A percentile compares a stretch with the other conserved stretches of the same genome.
phyloP scores from a whole-genome alignment of 148 eudicot genomes.

The Camellia japonica region DNA sequence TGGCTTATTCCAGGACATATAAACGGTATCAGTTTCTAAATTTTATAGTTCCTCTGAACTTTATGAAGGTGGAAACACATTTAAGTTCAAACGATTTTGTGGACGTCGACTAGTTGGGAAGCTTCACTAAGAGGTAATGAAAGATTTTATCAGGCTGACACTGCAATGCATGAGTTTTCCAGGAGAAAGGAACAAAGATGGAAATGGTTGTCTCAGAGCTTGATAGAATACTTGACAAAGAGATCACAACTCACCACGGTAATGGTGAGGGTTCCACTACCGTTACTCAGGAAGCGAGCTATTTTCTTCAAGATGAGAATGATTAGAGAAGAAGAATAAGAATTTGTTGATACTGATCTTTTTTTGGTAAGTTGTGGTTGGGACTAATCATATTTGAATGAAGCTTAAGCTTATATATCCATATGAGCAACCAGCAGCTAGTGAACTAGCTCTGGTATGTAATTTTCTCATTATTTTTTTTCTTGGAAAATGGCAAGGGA shows the following conservation, averaged over 20 bases:
- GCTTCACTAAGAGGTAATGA: conserved; percentile 44
- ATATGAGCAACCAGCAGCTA: background rate
- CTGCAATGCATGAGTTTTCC: conserved; percentile 43
- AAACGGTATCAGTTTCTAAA: background rate
- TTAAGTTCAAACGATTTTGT: conserved; percentile 33
- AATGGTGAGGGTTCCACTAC: conserved; percentile 35
- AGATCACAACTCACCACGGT: conserved; percentile 41
- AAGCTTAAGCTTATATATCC: background rate
- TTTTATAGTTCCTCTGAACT: background rate
- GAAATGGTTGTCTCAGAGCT: conserved; percentile 35
- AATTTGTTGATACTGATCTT: background rate
- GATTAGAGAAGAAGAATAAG: background rate
- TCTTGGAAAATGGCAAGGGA: background rate
- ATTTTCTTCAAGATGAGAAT: conserved; percentile 20
- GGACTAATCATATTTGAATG: background rate
- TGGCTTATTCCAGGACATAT: background rate
- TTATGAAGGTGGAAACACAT: conserved; percentile 26
- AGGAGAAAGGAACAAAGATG: conserved; percentile 38
- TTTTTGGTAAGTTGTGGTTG: no score
- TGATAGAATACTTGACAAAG: conserved; percentile 41
- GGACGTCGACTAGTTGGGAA: conserved; percentile 39
- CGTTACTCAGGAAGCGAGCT: conserved; percentile 41
- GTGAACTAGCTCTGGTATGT: conserved; percentile 6
- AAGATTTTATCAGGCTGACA: conserved; percentile 35
- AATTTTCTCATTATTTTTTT: background rate